These are phyloP conservation scores for Cystobasidium ongulense DNA, from an alignment of 768 basidiomycete species.

Conservation along the genomic window DNA sequence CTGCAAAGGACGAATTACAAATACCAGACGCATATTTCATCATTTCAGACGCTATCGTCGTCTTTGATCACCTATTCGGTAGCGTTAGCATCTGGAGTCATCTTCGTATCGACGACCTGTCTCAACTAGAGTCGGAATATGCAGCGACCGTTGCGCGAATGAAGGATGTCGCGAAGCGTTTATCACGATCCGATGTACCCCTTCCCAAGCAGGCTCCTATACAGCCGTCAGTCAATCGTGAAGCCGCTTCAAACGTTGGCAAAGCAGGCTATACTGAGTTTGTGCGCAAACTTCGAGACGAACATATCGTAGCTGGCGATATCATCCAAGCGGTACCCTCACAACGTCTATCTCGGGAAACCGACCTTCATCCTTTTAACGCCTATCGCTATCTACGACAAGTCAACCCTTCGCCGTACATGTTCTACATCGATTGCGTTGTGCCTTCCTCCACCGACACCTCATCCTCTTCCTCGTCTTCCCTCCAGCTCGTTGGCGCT, in stretches of 20 bases:
- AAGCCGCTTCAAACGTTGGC: conserved; percentile 81
- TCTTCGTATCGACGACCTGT: conserved; percentile 62
- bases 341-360: conserved; percentile 76
- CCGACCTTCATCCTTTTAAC: conserved; percentile 89
- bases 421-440: conserved; percentile 88
- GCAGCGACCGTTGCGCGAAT: conserved; percentile 28
- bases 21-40: conserved; percentile 96
- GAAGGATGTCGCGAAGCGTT: conserved; percentile 25
- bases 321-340: conserved; percentile 99
- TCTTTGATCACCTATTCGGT: conserved; percentile 96
- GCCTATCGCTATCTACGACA: conserved; percentile 78
- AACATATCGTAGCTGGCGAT: conserved; percentile 90
- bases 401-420: conserved; percentile 95
- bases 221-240: conserved; percentile 45
- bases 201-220: conserved; percentile 50
- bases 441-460: background rate
- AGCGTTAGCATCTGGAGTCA: conserved; percentile 92
- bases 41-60: conserved; percentile 87
- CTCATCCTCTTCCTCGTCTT: conserved; percentile 49
- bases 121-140: conserved; percentile 30
- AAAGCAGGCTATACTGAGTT: conserved; percentile 83
- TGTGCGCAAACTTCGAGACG: conserved; percentile 73
- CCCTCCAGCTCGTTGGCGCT: conserved; percentile 90
- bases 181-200: conserved; percentile 30
- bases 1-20: conserved; percentile 65